Evolutionary conservation across 2,329 filamentous ascomycete genomes (phyloP).

Genomic region (Nemania abortiva): DNA sequence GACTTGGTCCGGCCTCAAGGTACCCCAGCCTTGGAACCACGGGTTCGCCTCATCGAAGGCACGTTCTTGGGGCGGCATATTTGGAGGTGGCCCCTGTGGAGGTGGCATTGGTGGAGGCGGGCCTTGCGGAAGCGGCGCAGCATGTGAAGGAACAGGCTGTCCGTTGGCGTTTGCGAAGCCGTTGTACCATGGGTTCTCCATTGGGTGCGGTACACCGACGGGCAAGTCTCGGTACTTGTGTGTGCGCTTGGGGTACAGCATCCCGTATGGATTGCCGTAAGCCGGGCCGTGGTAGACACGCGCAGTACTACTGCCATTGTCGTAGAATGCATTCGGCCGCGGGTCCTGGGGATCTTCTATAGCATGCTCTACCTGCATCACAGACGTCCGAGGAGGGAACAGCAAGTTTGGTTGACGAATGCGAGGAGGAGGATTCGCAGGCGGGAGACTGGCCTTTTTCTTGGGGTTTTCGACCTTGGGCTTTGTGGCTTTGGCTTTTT

Average conservation of each 20-base stretch:
- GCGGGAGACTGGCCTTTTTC: constrained; percentile 24
- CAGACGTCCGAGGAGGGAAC: constrained; percentile 61
- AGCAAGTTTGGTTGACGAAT: constrained; percentile 60
- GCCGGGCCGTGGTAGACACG: constrained; percentile 69
- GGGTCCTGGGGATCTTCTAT: constrained; percentile 66
- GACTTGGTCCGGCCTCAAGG: constrained; percentile 19
- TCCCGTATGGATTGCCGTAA: constrained; percentile 64
- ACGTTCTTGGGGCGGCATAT: constrained; percentile 4
- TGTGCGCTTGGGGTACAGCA: constrained; percentile 60
- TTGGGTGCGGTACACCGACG: constrained; percentile 59
- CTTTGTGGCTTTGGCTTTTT: constrained; percentile 22
- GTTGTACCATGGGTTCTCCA: constrained; percentile 58
- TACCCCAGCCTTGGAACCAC: constrained; percentile 39
- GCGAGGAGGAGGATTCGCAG: constrained; percentile 44
- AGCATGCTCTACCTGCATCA: constrained; percentile 68
- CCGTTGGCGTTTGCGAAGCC: constrained; percentile 51
- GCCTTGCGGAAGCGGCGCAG: neutral
- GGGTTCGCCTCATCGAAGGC: constrained; percentile 27
- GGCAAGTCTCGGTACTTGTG: constrained; percentile 53
- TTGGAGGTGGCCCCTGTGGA: neutral
- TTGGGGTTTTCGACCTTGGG: constrained; percentile 31
- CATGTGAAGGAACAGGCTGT: constrained; percentile 31
- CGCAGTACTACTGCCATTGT: constrained; percentile 63
- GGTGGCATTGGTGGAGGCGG: constrained; percentile 15
- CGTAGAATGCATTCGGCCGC: constrained; percentile 70